Conservation (phyloP, 2,329 filamentous ascomycete genomes). For the Hypoxylon sp. region DNA sequence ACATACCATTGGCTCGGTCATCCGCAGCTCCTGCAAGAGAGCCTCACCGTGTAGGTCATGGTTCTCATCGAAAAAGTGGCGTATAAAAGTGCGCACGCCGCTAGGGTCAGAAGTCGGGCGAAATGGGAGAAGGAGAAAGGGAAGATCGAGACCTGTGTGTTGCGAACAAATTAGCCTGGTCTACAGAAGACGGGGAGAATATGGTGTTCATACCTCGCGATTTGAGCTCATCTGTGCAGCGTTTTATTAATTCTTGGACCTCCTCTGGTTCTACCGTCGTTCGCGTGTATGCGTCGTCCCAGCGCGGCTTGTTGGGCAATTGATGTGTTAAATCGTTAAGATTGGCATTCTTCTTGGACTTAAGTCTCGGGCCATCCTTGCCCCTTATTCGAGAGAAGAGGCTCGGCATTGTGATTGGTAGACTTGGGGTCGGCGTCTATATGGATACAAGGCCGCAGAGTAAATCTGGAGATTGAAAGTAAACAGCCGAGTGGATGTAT, state of each 20-base stretch:
- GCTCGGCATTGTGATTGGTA: slow-evolving; percentile 65
- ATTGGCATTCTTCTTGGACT: slow-evolving; percentile 75
- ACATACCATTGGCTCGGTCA: slow-evolving; percentile 93
- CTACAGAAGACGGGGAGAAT: slow-evolving; percentile 15
- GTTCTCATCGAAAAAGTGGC: slow-evolving; percentile 87
- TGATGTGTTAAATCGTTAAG: slow-evolving; percentile 66
- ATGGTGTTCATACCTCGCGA: slow-evolving; percentile 79
- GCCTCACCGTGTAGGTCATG: slow-evolving; percentile 76
- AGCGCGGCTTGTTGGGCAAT: slow-evolving; percentile 78
- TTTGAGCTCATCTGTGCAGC: slow-evolving; percentile 93
- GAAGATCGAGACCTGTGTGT: slow-evolving; percentile 82
- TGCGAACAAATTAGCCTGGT: slow-evolving; percentile 30
- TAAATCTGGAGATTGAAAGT: slow-evolving; percentile 27
- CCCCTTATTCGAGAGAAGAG: slow-evolving; percentile 78
- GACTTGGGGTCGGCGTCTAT: slow-evolving; percentile 27
- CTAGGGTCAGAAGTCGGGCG: slow-evolving; percentile 93
- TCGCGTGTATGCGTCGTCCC: slow-evolving; percentile 90
- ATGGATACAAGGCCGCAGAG: slow-evolving; percentile 36
- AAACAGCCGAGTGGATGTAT: slow-evolving; percentile 36
- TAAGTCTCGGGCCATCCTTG: slow-evolving; percentile 76
- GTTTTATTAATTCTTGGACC: slow-evolving; percentile 86
- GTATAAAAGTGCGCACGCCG: slow-evolving; percentile 90
- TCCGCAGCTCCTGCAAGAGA: slow-evolving; percentile 87
- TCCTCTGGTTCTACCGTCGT: slow-evolving; percentile 89
- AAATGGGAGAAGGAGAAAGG: slow-evolving; percentile 94